Percentiles rank a stretch among this genome's conserved stretches.
These are phyloP conservation scores for Trichosporon asahii DNA, from an alignment of 1,284 basidiomycete genomes.

Conservation along the genomic window DNA sequence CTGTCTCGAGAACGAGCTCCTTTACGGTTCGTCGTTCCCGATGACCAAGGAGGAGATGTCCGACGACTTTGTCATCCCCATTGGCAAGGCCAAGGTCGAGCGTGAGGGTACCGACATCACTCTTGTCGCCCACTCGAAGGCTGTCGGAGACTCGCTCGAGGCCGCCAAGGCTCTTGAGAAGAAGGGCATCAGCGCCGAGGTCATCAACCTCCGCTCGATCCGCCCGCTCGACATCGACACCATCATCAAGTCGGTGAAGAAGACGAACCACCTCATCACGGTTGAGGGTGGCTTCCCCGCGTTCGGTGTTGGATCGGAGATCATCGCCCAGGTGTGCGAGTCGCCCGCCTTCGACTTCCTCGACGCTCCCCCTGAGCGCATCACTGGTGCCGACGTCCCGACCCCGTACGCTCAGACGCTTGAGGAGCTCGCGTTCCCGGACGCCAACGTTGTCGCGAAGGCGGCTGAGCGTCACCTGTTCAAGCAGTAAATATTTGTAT, in stretches of 20 bases:
- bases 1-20: slow-evolving; percentile 98
- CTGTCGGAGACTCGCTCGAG: slow-evolving; percentile 88
- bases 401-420: slow-evolving; percentile 90
- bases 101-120: slow-evolving; percentile 89
- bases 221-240: slow-evolving; percentile 97
- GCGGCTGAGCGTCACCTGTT: slow-evolving; percentile 85
- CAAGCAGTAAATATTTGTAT: slow-evolving; percentile 5
- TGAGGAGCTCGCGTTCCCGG: slow-evolving; percentile 86
- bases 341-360: slow-evolving; percentile 95
- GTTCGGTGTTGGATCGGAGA: slow-evolving; percentile 97
- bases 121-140: slow-evolving; percentile 94
- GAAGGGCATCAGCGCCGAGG: slow-evolving; percentile 90
- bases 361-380: slow-evolving; percentile 94
- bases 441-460: slow-evolving; percentile 79
- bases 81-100: slow-evolving; percentile 97
- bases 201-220: slow-evolving; percentile 83
- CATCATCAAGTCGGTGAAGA: slow-evolving; percentile 93
- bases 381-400: slow-evolving; percentile 94
- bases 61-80: slow-evolving; percentile 87
- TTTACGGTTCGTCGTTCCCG: slow-evolving; percentile 96
- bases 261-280: slow-evolving; percentile 91
- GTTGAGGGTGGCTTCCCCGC: slow-evolving; percentile 98
- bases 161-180: slow-evolving; percentile 89
- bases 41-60: slow-evolving; percentile 93
- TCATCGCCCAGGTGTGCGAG: slow-evolving; percentile 93